Conservation (phyloP, 2,329 filamentous ascomycete genomes). For the Rutstroemia sp. region DNA sequence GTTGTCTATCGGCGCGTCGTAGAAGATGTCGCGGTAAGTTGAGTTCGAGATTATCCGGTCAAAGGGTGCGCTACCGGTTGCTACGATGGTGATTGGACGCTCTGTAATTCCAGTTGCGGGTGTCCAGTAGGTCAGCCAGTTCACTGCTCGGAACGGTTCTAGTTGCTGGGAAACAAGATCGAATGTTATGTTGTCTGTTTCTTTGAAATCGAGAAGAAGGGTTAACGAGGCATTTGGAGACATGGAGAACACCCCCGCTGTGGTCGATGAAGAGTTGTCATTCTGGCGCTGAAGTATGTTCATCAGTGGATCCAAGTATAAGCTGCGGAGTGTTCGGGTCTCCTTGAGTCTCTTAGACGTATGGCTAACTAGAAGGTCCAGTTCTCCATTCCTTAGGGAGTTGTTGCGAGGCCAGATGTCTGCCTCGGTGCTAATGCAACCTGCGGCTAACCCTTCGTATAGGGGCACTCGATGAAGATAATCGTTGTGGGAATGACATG, state of each 20-base stretch:
- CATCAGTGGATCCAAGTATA: slow-evolving; percentile 54
- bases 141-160: slow-evolving; percentile 27
- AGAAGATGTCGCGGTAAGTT: slow-evolving; percentile 37
- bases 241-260: slow-evolving; percentile 14
- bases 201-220: slow-evolving; percentile 46
- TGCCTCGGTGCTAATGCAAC: slow-evolving; percentile 50
- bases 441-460: slow-evolving; percentile 45
- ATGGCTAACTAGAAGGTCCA: slow-evolving; percentile 47
- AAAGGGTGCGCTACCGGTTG: slow-evolving; percentile 41
- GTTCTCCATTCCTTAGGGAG: slow-evolving; percentile 36
- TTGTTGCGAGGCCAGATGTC: slow-evolving; percentile 43
- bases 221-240: slow-evolving; percentile 20
- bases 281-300: slow-evolving; percentile 46
- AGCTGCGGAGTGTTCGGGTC: slow-evolving; percentile 44
- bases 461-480: slow-evolving; percentile 43
- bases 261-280: background rate
- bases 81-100: slow-evolving; percentile 41
- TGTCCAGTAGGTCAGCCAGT: slow-evolving; percentile 37
- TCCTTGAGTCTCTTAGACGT: slow-evolving; percentile 44
- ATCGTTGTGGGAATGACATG: slow-evolving; percentile 44
- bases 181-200: slow-evolving; percentile 32
- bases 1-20: slow-evolving; percentile 36
- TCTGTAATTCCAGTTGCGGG: slow-evolving; percentile 28
- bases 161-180: slow-evolving; percentile 35
- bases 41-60: slow-evolving; percentile 24